Evolutionary conservation across 139 green algal genomes (phyloP), one percentile per base, ranked within the genome.

Genomic region (Eudorina sp.): DNA sequence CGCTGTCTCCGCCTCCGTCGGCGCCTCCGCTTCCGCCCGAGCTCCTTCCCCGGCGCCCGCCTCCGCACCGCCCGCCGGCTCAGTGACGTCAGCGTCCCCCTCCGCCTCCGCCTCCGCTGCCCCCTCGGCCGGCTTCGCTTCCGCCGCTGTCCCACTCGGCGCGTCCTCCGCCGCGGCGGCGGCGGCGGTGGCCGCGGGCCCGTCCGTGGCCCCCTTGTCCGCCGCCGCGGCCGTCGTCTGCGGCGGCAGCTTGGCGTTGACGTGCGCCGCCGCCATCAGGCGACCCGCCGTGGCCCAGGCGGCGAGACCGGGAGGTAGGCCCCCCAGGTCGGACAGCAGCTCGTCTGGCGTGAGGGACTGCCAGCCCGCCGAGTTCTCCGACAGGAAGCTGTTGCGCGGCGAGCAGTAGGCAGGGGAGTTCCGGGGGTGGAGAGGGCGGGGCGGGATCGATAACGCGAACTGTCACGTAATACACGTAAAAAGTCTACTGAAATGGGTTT

Each of bases 361-460:
- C 82, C 82, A 88, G 45, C 64, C 82, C 3, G 18, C 40, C 11
- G 82, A 51, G 46, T 88, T 79, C 1, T 88, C 66, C 5, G 82
- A 46, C 66, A 88, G 27, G 66, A 88, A 88, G 25, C 82, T 88
- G 82, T 1, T 34, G 36, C 36, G 9, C 36, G n/a, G 31, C n/a
- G n/a, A n/a, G n/a, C n/a, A n/a, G n/a, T n/a, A n/a, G n/a, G n/a
- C n/a, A n/a, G n/a, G n/a, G n/a, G n/a, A n/a, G n/a, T n/a, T n/a
- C n/a, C n/a, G n/a, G n/a, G n/a, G n/a, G n/a, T n/a, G n/a, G n/a
- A n/a, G n/a, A n/a, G n/a, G n/a, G n/a, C n/a, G n/a, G n/a, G n/a
- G n/a, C n/a, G n/a, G n/a, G n/a, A n/a, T n/a, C n/a, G n/a, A n/a
- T n/a, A n/a, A n/a, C n/a, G n/a, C n/a, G n/a, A n/a, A n/a, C n/a